phyloP scores from a whole-genome alignment of 768 basidiomycete genomes.

The Porphyrellus cyaneotinctus region DNA sequence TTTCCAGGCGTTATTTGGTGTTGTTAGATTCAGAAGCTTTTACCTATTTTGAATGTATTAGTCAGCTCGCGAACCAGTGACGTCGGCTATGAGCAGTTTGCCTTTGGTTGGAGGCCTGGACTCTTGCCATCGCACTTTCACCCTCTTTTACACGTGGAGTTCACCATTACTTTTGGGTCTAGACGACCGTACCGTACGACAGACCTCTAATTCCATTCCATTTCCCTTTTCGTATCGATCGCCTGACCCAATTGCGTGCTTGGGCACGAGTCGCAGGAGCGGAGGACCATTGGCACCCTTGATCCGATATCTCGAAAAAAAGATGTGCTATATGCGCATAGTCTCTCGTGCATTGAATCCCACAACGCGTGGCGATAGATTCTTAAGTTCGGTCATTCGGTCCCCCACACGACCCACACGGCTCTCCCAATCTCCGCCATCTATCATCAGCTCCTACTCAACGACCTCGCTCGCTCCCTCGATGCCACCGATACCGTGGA shows the following conservation, averaged over 20 bases:
- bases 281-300: conserved; percentile 32
- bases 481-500: conserved; percentile 48
- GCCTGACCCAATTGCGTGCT: conserved; percentile 13
- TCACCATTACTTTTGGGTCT: conserved; percentile 4
- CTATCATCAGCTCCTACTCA: conserved; percentile 1
- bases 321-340: conserved; percentile 14
- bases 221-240: conserved; percentile 16
- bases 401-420: conserved; percentile 11
- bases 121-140: neutral
- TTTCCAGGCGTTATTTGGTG: conserved; percentile 23
- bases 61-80: conserved; percentile 3
- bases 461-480: conserved; percentile 12
- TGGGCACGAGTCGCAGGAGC: neutral
- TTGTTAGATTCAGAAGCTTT: conserved; percentile 28
- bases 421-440: conserved; percentile 5
- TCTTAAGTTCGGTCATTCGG: conserved; percentile 15
- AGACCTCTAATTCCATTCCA: conserved; percentile 1
- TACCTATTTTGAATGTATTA: conserved; percentile 4
- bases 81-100: neutral
- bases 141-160: neutral
- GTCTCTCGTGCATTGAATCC: conserved; percentile 14
- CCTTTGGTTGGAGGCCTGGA: conserved; percentile 8
- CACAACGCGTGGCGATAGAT: conserved; percentile 19
- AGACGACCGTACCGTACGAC: neutral
- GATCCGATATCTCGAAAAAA: conserved; percentile 22